Evolutionary conservation across 2,329 filamentous ascomycete genomes (phyloP).

Genomic region (Phaeosphaeriaceae sp.): DNA sequence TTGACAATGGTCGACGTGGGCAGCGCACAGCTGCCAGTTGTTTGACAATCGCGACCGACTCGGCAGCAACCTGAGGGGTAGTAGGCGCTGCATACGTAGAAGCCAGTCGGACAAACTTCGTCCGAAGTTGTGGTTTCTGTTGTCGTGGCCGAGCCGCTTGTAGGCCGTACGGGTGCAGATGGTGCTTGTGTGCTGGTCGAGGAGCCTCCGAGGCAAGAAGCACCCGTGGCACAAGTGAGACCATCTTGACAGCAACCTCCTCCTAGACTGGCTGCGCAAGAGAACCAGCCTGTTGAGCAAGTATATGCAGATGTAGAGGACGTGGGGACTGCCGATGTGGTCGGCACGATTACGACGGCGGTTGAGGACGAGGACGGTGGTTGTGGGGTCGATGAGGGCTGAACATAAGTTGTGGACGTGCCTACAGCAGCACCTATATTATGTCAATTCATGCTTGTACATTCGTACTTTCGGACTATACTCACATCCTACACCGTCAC

Average conservation of each 20-base stretch:
- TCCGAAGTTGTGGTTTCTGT: constrained; percentile 78
- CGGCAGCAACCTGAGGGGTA: constrained; percentile 87
- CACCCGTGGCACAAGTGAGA: constrained; percentile 52
- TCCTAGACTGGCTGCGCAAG: constrained; percentile 56
- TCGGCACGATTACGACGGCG: constrained; percentile 48
- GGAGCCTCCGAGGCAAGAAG: constrained; percentile 47
- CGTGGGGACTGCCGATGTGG: constrained; percentile 15
- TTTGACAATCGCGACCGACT: constrained; percentile 83
- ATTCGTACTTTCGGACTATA: constrained; percentile 20
- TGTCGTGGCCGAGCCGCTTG: constrained; percentile 50
- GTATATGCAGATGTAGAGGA: constrained; percentile 44
- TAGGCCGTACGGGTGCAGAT: constrained; percentile 53
- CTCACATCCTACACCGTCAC: constrained; percentile 74
- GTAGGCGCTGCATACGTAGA: constrained; percentile 87
- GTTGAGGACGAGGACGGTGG: constrained; percentile 43
- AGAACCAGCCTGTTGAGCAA: constrained; percentile 56
- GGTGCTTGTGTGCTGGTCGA: constrained; percentile 46
- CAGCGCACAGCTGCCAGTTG: constrained; percentile 74
- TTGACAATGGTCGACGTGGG: constrained; percentile 66
- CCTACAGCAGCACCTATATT: constrained; percentile 35
- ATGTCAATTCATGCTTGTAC: constrained; percentile 8
- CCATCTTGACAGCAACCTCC: constrained; percentile 60
- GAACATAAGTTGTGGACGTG: constrained; percentile 40
- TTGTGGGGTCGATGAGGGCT: constrained; percentile 40
- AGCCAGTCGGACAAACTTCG: constrained; percentile 79